phyloP scores from a whole-genome alignment of 176 grass and related monocot species.

The Avena eriantha region DNA sequence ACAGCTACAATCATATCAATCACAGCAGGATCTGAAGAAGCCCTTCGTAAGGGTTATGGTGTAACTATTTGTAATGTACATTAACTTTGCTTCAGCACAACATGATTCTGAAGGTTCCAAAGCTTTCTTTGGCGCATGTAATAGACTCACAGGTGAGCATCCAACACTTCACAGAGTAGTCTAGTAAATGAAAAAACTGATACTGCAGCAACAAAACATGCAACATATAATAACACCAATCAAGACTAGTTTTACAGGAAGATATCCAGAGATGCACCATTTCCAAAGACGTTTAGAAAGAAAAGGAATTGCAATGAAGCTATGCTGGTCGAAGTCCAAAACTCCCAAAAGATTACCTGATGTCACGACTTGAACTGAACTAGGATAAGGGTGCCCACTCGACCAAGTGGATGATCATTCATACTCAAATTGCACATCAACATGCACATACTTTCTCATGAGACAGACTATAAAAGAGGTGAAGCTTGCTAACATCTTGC shows the following conservation, averaged over 20 bases:
- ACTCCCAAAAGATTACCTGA: slow-evolving; percentile 45
- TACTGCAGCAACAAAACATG: background rate
- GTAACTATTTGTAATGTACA: background rate
- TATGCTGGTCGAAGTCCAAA: background rate
- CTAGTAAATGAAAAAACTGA: background rate
- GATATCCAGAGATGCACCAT: slow-evolving; percentile 29
- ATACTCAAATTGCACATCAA: slow-evolving; percentile 95
- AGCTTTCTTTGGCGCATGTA: background rate
- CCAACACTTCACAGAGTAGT: slow-evolving; percentile 1
- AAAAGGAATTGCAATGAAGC: slow-evolving; percentile 10
- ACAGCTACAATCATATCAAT: slow-evolving; percentile 5
- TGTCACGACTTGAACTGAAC: slow-evolving; percentile 19
- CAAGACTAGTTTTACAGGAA: slow-evolving; percentile 40
- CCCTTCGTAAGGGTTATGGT: background rate
- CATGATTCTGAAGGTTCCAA: background rate
- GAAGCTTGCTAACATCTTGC: slow-evolving; percentile 78
- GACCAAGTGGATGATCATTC: slow-evolving; percentile 59
- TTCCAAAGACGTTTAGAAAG: background rate
- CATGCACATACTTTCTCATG: slow-evolving; percentile 83
- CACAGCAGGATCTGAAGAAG: slow-evolving; percentile 27
- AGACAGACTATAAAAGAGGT: slow-evolving; percentile 83
- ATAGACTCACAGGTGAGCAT: background rate
- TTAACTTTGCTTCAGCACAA: background rate
- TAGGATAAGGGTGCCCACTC: slow-evolving; percentile 8
- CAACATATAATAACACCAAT: slow-evolving; percentile 24